A percentile compares a stretch with the other conserved stretches of the same genome.
phyloP scores from a whole-genome alignment of 257 asterid species.

The Solanum lycopersicoides region DNA sequence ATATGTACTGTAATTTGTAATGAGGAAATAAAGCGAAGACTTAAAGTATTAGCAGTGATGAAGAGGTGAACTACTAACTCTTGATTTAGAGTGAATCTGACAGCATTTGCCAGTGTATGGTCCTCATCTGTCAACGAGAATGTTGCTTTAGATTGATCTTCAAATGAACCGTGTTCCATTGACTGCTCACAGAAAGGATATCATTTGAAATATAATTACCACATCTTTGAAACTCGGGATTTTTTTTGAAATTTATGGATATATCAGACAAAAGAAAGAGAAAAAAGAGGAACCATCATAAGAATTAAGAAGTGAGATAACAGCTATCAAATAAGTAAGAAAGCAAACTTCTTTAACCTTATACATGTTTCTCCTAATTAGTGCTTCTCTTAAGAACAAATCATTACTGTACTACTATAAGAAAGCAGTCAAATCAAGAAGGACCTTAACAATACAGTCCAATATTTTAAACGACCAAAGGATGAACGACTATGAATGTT shows the following conservation, averaged over 20 bases:
- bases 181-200: not conserved
- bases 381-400: not conserved
- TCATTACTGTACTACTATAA: not conserved
- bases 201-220: not conserved
- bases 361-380: no score
- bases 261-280: no score
- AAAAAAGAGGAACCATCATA: no score
- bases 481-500: not conserved
- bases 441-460: not conserved
- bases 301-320: no score
- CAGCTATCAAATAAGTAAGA: no score
- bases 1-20: not conserved
- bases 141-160: conserved; percentile 61
- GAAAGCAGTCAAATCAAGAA: not conserved
- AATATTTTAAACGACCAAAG: not conserved
- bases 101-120: conserved; percentile 72
- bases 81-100: conserved; percentile 68
- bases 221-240: not conserved
- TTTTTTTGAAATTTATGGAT: not conserved
- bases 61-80: conserved; percentile 40
- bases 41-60: not conserved
- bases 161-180: conserved; percentile 30
- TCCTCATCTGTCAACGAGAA: conserved; percentile 74
- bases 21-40: not conserved
- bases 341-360: no score